These are phyloP conservation scores for Auriculariales sp. DNA, from an alignment of 768 basidiomycete genomes.

Conservation along the genomic window DNA sequence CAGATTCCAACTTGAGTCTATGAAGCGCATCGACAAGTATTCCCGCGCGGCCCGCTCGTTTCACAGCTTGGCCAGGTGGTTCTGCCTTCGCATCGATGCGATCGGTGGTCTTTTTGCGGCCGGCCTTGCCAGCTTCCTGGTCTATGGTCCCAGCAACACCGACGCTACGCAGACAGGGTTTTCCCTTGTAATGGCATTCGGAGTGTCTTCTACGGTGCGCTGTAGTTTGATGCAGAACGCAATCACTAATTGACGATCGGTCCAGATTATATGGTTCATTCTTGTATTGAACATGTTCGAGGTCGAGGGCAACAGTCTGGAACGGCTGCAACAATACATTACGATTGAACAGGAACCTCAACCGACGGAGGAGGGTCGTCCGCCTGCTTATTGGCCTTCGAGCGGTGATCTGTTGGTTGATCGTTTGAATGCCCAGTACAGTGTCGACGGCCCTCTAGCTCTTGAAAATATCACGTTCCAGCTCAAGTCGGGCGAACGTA, in stretches of 20 bases:
- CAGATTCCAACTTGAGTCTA: slow-evolving; percentile 12
- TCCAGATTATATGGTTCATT: too few relatives aligned
- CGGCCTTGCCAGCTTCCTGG: slow-evolving; percentile 17
- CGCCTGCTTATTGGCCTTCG: slow-evolving; percentile 55
- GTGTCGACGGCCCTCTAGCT: slow-evolving; percentile 26
- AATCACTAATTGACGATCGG: too few relatives aligned
- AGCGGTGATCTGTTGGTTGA: slow-evolving; percentile 40
- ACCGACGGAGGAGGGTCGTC: slow-evolving; percentile 23
- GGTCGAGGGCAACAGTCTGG: slow-evolving; percentile 4
- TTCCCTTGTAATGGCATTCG: background rate
- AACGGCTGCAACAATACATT: slow-evolving; percentile 32
- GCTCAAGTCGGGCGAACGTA: slow-evolving; percentile 23
- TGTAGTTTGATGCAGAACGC: too few relatives aligned
- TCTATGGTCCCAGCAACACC: slow-evolving; percentile 10
- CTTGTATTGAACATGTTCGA: background rate
- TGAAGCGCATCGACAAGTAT: slow-evolving; percentile 15
- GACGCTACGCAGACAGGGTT: background rate
- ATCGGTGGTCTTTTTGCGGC: slow-evolving; percentile 20
- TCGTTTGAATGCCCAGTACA: slow-evolving; percentile 42
- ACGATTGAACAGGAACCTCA: slow-evolving; percentile 42
- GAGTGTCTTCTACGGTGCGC: background rate
- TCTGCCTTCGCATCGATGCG: slow-evolving; percentile 19
- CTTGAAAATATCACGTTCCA: slow-evolving; percentile 29
- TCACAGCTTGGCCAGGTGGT: slow-evolving; percentile 12
- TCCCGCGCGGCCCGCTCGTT: background rate